Conservation (phyloP, 805 yeast species). For the Spathaspora boniae region DNA sequence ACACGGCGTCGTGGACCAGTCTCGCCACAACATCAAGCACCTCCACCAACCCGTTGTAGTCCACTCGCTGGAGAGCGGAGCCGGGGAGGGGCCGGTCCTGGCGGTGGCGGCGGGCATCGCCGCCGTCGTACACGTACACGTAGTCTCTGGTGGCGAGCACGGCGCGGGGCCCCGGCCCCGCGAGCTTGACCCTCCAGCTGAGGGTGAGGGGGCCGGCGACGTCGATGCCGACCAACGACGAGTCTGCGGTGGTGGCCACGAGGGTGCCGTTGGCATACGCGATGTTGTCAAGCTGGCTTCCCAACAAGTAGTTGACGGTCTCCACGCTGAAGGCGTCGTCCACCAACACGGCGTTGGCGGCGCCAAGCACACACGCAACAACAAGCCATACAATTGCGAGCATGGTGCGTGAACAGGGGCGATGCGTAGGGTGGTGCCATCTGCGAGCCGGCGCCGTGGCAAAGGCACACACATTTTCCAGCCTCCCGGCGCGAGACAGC, state of each 20-base stretch:
- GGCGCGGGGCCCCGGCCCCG: neutral
- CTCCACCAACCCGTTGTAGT: conserved; percentile 4
- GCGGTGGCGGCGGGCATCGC: too few species aligned
- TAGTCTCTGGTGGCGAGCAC: neutral
- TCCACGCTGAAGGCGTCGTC: conserved; percentile 11
- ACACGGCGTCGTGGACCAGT: conserved; percentile 1
- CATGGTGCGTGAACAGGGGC: conserved; percentile 3
- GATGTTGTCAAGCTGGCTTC: conserved; percentile 3
- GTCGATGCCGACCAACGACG: conserved; percentile 11
- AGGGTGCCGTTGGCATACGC: conserved; percentile 4
- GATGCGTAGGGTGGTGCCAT: neutral
- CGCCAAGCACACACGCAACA: neutral
- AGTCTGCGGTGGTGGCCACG: conserved; percentile 2
- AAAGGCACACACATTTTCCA: too few species aligned
- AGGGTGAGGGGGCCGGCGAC: conserved; percentile 4
- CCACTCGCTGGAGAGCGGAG: conserved; percentile 7
- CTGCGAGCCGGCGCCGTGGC: neutral
- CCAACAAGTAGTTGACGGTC: conserved; percentile 9
- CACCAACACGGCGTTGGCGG: conserved; percentile 5
- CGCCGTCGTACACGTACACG: conserved; percentile 3
- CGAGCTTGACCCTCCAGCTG: conserved; percentile 9
- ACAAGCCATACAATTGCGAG: conserved; percentile 2
- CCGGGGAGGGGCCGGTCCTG: too few species aligned
- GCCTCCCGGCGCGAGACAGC: neutral
- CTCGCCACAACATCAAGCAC: conserved; percentile 2